Evolutionary conservation across 768 basidiomycete genomes (phyloP).

Genomic region (Pleurotus giganteus): DNA sequence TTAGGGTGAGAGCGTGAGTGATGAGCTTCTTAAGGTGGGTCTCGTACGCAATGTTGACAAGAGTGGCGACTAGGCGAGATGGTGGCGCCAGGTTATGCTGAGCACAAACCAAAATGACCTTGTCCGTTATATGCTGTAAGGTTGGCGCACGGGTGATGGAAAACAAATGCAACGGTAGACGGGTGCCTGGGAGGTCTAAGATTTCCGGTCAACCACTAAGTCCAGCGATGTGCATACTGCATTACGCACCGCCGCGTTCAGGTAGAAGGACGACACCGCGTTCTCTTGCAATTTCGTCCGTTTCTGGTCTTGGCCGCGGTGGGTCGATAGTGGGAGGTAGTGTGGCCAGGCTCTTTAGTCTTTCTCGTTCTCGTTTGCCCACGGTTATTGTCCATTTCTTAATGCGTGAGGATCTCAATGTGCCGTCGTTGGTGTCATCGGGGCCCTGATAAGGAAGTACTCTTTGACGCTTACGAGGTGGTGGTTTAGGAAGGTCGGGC

Average conservation of each 20-base stretch:
- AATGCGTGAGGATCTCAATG: conserved; percentile 60
- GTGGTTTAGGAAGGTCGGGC: conserved; percentile 62
- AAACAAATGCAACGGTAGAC: conserved; percentile 70
- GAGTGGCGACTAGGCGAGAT: conserved; percentile 57
- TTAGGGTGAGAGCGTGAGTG: conserved; percentile 75
- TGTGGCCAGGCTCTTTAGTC: conserved; percentile 51
- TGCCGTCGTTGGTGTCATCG: conserved; percentile 47
- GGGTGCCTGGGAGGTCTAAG: conserved; percentile 68
- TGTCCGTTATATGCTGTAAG: conserved; percentile 72
- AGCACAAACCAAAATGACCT: conserved; percentile 78
- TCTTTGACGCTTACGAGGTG: conserved; percentile 66
- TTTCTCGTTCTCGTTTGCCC: conserved; percentile 73
- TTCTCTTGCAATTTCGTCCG: conserved; percentile 70
- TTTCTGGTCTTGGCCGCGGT: conserved; percentile 42
- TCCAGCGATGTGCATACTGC: background rate
- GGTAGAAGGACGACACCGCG: conserved; percentile 61
- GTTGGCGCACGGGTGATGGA: conserved; percentile 72
- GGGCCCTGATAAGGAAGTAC: conserved; percentile 74
- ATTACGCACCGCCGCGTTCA: conserved; percentile 61
- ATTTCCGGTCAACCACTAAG: background rate
- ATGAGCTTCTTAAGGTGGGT: conserved; percentile 84
- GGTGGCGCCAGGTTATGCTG: conserved; percentile 70
- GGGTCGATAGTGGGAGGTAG: conserved; percentile 38
- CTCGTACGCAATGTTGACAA: conserved; percentile 79
- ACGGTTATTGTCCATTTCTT: conserved; percentile 74